Evolutionary conservation across 2,329 filamentous ascomycete species (phyloP), one percentile per base, ranked within the genome.

Genomic region (Aspergillus vadensis): DNA sequence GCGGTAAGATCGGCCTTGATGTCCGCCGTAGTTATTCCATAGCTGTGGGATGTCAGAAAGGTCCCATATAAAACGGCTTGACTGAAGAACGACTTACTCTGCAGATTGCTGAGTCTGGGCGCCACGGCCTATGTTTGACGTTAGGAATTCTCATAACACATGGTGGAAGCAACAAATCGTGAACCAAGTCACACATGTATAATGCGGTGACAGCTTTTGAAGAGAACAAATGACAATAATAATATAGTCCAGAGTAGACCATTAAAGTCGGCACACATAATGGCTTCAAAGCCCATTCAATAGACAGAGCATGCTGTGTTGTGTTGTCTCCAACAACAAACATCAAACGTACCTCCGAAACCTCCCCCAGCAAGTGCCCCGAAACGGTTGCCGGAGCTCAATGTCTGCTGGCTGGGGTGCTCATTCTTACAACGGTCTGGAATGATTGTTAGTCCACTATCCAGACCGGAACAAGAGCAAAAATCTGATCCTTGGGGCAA

Each of bases 1-100:
- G 67, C 63, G 0, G 82, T 85, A 49, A 96, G 81, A 71, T 96
- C 92, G 56, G 78, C 77, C 62, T 83, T 82, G 67, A 96, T 88
- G 2, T 77, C 78, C 0, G 85, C 85, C 44, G 78, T 77, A n/a
- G 78, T 84, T 43, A 92, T 75, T 48, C 76, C 81, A 72, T 86
- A 82, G 59, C 80, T 82, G 70, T 61, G 12, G 65, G n/a, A 10
- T 8, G n/a, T 55, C 36, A 55, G 19, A 32, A 3, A 32, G 15
- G 4, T 10, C 15, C 15, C 5, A 23, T 10, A 5, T 23, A 54
- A 38, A 5, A 5, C 30, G 10, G 47, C 4, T 12, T n/a, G n/a
- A n/a, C 8, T 5, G 27, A 23, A 15, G 14, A 4, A 25, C 32
- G 8, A 67, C 69, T 63, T 67, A 75, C 71, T 70, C 67, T 12